Evolutionary conservation across 1,284 basidiomycete species (phyloP).

Genomic region (Ceratobasidium sp.): DNA sequence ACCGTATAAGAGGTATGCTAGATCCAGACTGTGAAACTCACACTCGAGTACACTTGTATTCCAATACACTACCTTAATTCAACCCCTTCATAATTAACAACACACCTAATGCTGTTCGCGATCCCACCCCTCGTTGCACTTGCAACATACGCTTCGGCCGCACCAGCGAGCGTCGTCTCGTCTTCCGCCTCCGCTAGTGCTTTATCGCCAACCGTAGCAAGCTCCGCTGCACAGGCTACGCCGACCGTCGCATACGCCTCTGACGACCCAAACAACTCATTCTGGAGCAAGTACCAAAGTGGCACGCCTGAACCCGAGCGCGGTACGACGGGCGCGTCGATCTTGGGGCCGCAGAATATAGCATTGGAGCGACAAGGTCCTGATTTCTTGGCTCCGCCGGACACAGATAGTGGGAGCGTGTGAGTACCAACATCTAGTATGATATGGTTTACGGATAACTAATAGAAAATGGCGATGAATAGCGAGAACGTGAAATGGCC

Average conservation of each 20-base stretch:
- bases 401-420: constrained; percentile 72
- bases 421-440: constrained; percentile 52
- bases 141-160: constrained; percentile 4
- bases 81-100: too few relatives aligned
- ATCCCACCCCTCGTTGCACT: not conserved
- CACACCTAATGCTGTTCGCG: too few relatives aligned
- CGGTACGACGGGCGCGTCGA: constrained; percentile 60
- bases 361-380: constrained; percentile 66
- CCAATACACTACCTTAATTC: too few relatives aligned
- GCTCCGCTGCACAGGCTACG: constrained; percentile 5
- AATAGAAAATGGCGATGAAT: not conserved
- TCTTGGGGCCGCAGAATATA: constrained; percentile 68
- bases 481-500: constrained; percentile 76
- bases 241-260: constrained; percentile 54
- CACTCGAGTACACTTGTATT: too few relatives aligned
- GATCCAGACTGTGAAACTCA: too few relatives aligned
- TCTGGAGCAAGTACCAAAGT: constrained; percentile 52
- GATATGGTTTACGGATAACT: too few relatives aligned
- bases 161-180: not conserved
- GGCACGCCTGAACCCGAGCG: constrained; percentile 55
- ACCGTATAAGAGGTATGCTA: too few relatives aligned
- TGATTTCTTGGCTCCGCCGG: constrained; percentile 71
- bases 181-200: not conserved
- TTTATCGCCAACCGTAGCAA: not conserved
- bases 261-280: constrained; percentile 63